Evolutionary conservation across 768 basidiomycete species (phyloP).

Genomic region (Macrolepiota albuminosa): DNA sequence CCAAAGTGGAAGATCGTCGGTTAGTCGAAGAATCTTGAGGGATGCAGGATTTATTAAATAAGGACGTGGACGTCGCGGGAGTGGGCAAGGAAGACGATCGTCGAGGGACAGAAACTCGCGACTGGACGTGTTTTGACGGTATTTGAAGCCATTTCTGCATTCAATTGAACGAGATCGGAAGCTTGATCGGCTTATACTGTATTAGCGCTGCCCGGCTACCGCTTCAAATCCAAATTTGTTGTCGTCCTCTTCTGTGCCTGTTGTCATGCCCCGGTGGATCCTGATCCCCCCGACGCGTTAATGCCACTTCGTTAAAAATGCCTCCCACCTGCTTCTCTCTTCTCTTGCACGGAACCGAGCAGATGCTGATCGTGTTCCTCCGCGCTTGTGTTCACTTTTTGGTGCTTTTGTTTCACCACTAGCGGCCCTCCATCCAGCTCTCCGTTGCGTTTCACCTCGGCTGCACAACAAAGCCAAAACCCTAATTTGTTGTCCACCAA

Average conservation of each 20-base stretch:
- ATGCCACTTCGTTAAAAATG: not conserved
- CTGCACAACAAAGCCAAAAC: not conserved
- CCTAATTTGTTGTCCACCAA: not conserved
- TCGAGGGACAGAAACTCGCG: conserved; percentile 2
- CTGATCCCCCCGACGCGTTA: conserved; percentile 8
- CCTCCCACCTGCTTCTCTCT: not conserved
- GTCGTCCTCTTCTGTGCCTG: conserved; percentile 12
- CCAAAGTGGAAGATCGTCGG: conserved; percentile 27
- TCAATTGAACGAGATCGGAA: conserved; percentile 14
- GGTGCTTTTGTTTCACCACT: conserved; percentile 1
- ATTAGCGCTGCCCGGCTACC: conserved; percentile 2
- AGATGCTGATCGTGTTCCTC: not conserved
- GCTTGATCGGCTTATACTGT: conserved; percentile 13
- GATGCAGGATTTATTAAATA: conserved; percentile 11
- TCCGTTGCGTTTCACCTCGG: not conserved
- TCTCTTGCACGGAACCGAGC: conserved; percentile 9
- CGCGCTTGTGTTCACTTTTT: not conserved
- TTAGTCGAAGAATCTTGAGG: conserved; percentile 1
- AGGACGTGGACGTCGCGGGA: conserved; percentile 18
- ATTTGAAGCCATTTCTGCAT: conserved; percentile 9
- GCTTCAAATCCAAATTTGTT: not conserved
- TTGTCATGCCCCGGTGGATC: conserved; percentile 11
- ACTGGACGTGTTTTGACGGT: not conserved
- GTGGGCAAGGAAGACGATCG: conserved; percentile 15
- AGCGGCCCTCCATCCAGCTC: not conserved